Base-by-base conservation (phyloP, 345 rosid species). In the Anacardium occidentale region DNA sequence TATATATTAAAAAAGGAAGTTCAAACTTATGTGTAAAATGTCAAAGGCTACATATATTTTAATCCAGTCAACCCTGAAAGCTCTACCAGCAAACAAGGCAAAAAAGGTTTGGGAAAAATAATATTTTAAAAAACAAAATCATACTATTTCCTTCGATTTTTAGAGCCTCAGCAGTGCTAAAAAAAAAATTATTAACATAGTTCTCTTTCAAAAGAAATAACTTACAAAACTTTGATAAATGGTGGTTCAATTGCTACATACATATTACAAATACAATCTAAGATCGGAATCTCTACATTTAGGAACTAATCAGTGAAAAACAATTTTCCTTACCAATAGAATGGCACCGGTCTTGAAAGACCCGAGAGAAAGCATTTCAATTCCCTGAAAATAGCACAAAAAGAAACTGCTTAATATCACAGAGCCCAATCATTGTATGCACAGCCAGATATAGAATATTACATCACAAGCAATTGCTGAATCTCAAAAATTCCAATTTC, bases 301-400 rank as follows among this genome's bases (percentile, higher is more conserved):
- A 69, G 0, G 37, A 21, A 45, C 44, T 54, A 54, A 48, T 42
- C 29, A n/a, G 4, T 0, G 11, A 72, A 71, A 17, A 29, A 66
- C n/a, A 15, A 25, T 7, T 51, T 56, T 61, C 53, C 83, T 86
- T 87, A 92, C 98, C 94, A 95, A 79, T 66, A 92, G 96, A 73
- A 95, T 92, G 75, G 92, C 98, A 69, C 99, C 99, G 69, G 98
- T 95, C 85, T 91, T 93, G 66, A 95, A 95, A 48, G 99, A 90
- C 48, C 97, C 98, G 62, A 96, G 98, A 75, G 97, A 93, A 76
- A 96, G 98, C 97, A 92, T 95, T 86, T 95, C 99, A 83, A 92
- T 95, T 66, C 99, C 99, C 99, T 95, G 80, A 58, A 78, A 73
- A 57, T 64, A 42, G 29, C 65, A 71, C 18, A 68, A 75, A 22